Percentiles rank a stretch among this genome's conserved stretches.
These are phyloP conservation scores for Backusella westeae DNA, from an alignment of 192 early-diverging fungal genomes.

Conservation along the genomic window DNA sequence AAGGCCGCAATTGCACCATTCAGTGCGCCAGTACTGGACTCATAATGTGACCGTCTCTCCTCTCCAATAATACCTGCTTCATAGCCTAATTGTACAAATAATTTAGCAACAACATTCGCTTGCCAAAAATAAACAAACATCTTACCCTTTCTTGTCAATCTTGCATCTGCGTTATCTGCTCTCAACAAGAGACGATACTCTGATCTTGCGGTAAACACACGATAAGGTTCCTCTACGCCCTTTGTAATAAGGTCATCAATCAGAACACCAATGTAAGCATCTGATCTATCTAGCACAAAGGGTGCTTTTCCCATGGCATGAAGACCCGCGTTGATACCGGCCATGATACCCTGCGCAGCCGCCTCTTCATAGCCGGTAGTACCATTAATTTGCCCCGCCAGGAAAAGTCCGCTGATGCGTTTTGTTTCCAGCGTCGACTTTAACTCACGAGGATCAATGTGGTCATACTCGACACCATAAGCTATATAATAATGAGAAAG, in stretches of 20 bases:
- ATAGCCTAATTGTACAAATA: conserved; percentile 25
- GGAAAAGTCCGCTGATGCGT: conserved; percentile 70
- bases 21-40: conserved; percentile 46
- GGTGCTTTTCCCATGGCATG: conserved; percentile 49
- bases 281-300: conserved; percentile 68
- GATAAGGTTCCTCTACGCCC: conserved; percentile 80
- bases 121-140: neutral
- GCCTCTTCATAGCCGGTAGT: conserved; percentile 86
- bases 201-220: conserved; percentile 80
- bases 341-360: conserved; percentile 77
- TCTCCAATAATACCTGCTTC: conserved; percentile 51
- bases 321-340: conserved; percentile 76
- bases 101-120: neutral
- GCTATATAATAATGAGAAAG: conserved; percentile 23
- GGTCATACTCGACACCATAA: conserved; percentile 88
- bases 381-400: conserved; percentile 88
- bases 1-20: conserved; percentile 47
- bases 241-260: conserved; percentile 82
- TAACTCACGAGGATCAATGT: conserved; percentile 81
- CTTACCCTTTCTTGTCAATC: conserved; percentile 66
- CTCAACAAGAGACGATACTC: conserved; percentile 76
- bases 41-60: conserved; percentile 45
- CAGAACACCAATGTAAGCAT: conserved; percentile 81
- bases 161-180: conserved; percentile 77
- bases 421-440: conserved; percentile 74